These are phyloP conservation scores for Lachancea kluyveri DNA, from an alignment of 805 yeast species.

Conservation along the genomic window DNA sequence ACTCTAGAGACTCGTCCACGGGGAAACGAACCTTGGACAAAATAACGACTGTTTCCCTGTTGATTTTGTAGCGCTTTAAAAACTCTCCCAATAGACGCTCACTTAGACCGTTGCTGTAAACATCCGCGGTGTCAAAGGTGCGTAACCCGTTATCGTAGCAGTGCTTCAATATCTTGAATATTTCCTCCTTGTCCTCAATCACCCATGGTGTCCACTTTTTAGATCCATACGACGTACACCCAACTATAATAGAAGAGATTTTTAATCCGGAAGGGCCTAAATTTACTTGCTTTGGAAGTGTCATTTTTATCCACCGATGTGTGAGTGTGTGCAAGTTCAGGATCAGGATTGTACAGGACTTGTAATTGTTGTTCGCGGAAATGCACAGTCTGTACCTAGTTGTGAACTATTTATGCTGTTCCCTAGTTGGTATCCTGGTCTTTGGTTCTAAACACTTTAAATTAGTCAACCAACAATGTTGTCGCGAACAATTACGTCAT, in stretches of 20 bases:
- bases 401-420: too few species aligned
- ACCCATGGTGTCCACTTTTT: conserved; percentile 41
- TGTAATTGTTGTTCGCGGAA: too few species aligned
- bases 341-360: too few species aligned
- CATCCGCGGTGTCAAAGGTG: conserved; percentile 47
- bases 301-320: too few species aligned
- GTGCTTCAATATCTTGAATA: conserved; percentile 39
- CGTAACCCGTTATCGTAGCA: conserved; percentile 43
- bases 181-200: conserved; percentile 41
- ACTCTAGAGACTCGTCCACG: conserved; percentile 22
- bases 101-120: conserved; percentile 42
- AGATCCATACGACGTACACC: conserved; percentile 50
- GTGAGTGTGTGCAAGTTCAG: too few species aligned
- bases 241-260: conserved; percentile 44
- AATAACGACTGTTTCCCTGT: conserved; percentile 49
- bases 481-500: too few species aligned
- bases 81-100: conserved; percentile 49
- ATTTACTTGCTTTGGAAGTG: conserved; percentile 14
- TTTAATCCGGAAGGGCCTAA: conserved; percentile 44
- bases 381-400: too few species aligned
- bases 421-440: too few species aligned
- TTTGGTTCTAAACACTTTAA: too few species aligned
- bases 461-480: too few species aligned
- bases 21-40: conserved; percentile 39
- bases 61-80: conserved; percentile 43